Evolutionary conservation across 2,329 filamentous ascomycete genomes (phyloP), one percentile per base, ranked within the genome.

Genomic region (Gnomoniopsis smithogilvyi): DNA sequence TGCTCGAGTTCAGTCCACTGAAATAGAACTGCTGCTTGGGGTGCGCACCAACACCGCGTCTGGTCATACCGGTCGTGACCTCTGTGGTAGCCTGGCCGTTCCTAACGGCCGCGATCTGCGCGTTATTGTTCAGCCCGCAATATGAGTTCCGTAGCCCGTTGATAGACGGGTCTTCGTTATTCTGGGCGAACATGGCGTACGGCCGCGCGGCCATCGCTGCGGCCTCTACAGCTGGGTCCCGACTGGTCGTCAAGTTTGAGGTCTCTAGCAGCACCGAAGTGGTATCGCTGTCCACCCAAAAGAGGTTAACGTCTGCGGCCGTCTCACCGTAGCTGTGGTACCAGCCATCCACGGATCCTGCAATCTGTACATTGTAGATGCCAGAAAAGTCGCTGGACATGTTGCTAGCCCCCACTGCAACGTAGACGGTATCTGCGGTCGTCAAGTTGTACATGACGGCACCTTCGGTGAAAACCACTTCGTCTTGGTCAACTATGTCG

Each of bases 11-110:
- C 45, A 99, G 81, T 0, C 87, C 85, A 41, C 82, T 85, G 51
- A 97, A 80, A 66, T 94, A 92, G 71, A 99, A 96, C 67, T 96
- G 92, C 70, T 96, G 88, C 70, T 92, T 93, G 1, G 91, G 91
- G 61, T 87, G 78, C 53, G 84, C 84, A 3, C 85, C 85, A 1
- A 80, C 75, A 3, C 85, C 90, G 34, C 86, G 82, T 30, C 80
- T 86, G 2, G 87, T 93, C 79, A 96, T 90, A 43, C 83, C 79
- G 48, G 83, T 85, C 15, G 75, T 77, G 33, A 86, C 79, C 51
- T 78, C 72, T 61, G 72, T 76, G 33, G 75, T 71, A 21, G 74
- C 70, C 49, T 76, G 78, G 57, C 81, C 80, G 61, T 83, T 76
- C 43, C 80, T 80, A 30, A 80, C 83, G 6, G 82, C 80, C 50